phyloP scores from a whole-genome alignment of 2,329 filamentous ascomycete genomes.

The Stenocarpella maydis region DNA sequence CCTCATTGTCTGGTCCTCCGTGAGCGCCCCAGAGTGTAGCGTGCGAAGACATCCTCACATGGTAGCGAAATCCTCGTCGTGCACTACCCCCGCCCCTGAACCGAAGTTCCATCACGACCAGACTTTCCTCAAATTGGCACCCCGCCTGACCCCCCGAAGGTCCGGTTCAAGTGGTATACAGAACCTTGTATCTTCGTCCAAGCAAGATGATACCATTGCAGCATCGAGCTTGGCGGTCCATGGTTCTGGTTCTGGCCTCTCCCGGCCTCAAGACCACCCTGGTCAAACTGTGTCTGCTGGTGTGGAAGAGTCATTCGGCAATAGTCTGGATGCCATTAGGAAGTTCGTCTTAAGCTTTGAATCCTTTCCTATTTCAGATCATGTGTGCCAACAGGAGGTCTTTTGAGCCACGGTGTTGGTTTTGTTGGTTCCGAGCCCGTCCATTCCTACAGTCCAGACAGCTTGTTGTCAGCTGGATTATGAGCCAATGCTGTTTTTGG shows the following conservation, averaged over 20 bases:
- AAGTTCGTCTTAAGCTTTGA: neutral
- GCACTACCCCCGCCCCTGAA: conserved; percentile 4
- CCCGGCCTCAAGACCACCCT: neutral
- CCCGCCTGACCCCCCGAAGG: conserved; percentile 13
- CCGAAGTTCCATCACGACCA: conserved; percentile 20
- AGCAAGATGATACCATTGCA: neutral
- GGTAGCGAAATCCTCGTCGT: conserved; percentile 18
- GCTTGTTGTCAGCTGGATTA: neutral
- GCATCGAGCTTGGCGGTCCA: neutral
- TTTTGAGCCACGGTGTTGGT: neutral
- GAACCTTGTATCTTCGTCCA: conserved; percentile 1
- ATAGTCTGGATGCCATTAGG: neutral
- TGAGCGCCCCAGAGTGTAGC: conserved; percentile 5
- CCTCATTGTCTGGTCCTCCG: neutral
- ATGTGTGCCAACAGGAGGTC: neutral
- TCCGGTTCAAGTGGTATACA: neutral
- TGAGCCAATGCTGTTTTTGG: neutral
- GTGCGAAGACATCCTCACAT: neutral
- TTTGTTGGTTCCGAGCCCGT: neutral
- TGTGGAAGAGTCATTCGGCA: neutral
- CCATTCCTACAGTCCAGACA: no score
- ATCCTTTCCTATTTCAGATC: neutral
- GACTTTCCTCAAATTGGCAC: conserved; percentile 13
- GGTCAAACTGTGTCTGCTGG: neutral
- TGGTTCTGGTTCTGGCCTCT: neutral